Percentiles rank a stretch among this genome's conserved stretches.
Evolutionary conservation across 495 filamentous ascomycete species (phyloP).

Genomic region (Endocarpon pusillum): DNA sequence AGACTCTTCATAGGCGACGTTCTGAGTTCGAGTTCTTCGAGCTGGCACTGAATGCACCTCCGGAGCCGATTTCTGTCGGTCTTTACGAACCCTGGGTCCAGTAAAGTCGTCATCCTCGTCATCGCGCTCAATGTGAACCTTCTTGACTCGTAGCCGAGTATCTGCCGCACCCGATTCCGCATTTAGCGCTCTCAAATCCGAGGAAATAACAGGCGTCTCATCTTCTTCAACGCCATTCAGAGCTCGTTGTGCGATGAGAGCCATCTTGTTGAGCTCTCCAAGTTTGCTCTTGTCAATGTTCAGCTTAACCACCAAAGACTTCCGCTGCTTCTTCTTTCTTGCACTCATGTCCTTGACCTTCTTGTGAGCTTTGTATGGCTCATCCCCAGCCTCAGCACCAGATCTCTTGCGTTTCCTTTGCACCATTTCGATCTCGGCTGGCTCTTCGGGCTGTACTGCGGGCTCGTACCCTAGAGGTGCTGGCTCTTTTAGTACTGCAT

Average conservation of each 20-base stretch:
- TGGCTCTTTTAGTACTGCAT: too few species aligned
- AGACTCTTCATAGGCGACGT: neutral
- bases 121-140: neutral
- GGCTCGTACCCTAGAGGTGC: too few species aligned
- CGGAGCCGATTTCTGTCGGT: too few species aligned
- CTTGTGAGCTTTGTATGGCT: constrained; percentile 5
- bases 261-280: neutral
- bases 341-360: constrained; percentile 7
- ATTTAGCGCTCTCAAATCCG: constrained; percentile 1
- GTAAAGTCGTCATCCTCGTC: neutral
- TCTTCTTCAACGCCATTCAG: too few species aligned
- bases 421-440: constrained; percentile 1
- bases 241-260: neutral
- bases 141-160: neutral
- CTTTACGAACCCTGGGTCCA: neutral
- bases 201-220: constrained; percentile 1
- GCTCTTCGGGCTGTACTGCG: neutral
- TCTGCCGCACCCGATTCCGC: neutral
- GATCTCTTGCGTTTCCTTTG: constrained; percentile 1
- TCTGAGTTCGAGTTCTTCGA: neutral
- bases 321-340: constrained; percentile 11
- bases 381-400: constrained; percentile 3
- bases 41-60: neutral
- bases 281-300: constrained; percentile 7
- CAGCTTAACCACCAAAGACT: constrained; percentile 7